phyloP scores from a whole-genome alignment of 129 eudicot species.

The Flaveria linearis region DNA sequence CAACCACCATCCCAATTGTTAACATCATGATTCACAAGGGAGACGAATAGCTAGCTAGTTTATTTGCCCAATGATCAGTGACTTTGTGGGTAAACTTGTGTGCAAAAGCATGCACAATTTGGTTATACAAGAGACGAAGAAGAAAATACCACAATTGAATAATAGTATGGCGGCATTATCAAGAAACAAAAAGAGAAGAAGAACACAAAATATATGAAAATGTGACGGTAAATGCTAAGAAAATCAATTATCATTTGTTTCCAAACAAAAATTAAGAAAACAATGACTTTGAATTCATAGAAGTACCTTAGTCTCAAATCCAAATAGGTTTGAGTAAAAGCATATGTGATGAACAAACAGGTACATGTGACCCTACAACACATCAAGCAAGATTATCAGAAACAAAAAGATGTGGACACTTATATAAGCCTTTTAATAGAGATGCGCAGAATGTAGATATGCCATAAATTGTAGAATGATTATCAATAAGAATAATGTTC shows the following conservation, averaged over 20 bases:
- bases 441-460: neutral
- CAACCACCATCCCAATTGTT: constrained; percentile 20
- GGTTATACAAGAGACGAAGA: neutral
- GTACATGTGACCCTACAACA: constrained; percentile 95
- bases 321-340: constrained; percentile 93
- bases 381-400: constrained; percentile 40
- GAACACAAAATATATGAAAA: neutral
- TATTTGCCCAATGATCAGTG: neutral
- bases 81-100: constrained; percentile 2
- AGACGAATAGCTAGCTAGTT: constrained; percentile 5
- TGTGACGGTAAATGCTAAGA: neutral
- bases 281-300: constrained; percentile 14
- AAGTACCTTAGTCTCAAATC: constrained; percentile 90
- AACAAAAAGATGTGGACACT: constrained; percentile 16
- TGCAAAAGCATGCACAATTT: neutral
- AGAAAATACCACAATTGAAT: neutral
- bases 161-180: neutral
- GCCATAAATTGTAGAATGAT: constrained; percentile 14
- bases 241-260: constrained; percentile 1
- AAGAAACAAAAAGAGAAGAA: neutral
- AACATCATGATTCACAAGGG: constrained; percentile 11
- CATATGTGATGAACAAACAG: constrained; percentile 72
- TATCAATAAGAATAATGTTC: constrained; percentile 5
- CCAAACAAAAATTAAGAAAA: constrained; percentile 5
- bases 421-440: constrained; percentile 9